phyloP scores from a whole-genome alignment of 768 basidiomycete genomes.

The Pulveroboletus ravenelii region DNA sequence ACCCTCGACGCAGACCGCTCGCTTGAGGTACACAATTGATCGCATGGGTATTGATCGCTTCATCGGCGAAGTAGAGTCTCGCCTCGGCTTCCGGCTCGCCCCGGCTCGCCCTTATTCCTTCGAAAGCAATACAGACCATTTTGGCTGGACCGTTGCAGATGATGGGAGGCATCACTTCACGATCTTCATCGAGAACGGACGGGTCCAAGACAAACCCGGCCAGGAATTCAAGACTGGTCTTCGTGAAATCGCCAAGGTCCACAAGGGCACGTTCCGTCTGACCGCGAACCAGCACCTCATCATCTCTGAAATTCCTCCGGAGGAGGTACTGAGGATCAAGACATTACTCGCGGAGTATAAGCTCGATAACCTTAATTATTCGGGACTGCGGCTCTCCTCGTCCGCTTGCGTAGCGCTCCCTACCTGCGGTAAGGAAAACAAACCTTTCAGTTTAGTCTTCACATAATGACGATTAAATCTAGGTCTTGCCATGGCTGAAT shows the following conservation, averaged over 20 bases:
- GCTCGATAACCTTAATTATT: conserved; percentile 79
- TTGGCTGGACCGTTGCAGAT: conserved; percentile 85
- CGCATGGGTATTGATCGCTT: conserved; percentile 87
- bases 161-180: conserved; percentile 91
- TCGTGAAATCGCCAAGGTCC: conserved; percentile 86
- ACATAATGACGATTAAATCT: background rate
- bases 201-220: conserved; percentile 90
- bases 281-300: conserved; percentile 95
- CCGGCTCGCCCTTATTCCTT: conserved; percentile 78
- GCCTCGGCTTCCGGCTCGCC: conserved; percentile 71
- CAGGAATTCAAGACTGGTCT: conserved; percentile 90
- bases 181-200: conserved; percentile 95
- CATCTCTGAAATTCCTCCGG: conserved; percentile 73
- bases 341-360: conserved; percentile 75
- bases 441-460: background rate
- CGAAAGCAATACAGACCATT: conserved; percentile 88
- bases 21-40: conserved; percentile 96
- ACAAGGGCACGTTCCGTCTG: conserved; percentile 90
- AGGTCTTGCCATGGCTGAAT: conserved; percentile 77
- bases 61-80: conserved; percentile 85
- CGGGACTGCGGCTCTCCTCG: conserved; percentile 78
- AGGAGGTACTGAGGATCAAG: conserved; percentile 76
- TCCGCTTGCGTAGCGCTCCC: conserved; percentile 98
- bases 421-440: conserved; percentile 59
- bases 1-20: conserved; percentile 56